Evolutionary conservation across 139 green algal species (phyloP), one percentile per base, ranked within the genome.

Genomic region (Volvox reticuliferus): DNA sequence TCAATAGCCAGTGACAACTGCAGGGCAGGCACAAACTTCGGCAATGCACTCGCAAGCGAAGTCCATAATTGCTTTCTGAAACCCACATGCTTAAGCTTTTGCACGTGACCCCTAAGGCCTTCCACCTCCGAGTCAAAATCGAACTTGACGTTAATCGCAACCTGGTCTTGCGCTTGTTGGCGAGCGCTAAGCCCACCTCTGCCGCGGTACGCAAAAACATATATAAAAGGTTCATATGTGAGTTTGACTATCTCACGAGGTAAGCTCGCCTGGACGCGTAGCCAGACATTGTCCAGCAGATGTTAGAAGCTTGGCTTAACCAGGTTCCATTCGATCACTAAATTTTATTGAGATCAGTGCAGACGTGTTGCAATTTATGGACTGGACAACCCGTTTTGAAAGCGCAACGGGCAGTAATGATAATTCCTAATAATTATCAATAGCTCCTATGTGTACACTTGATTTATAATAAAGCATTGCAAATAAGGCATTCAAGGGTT

Each of bases 91-190:
- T 93, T 93, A 13, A 93, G 82, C 80, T 88, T 86, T 32, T 89
- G 68, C 0, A 93, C 91, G 35, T 89, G 80, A 17, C 79, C 68
- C 22, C 87, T 82, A 0, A 93, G 55, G 21, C 71, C 86, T 16
- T 93, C 91, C 1, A 93, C 81, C 63, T 93, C 87, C 16, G 86
- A 87, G 22, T 93, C 91, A 68, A 93, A 91, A 73, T 93, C 91
- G 61, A 93, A 93, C 44, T 93, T 93, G 86, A 93, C 86, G 28
- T 89, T 55, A 37, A 93, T 93, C 35, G 85, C 65, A 18, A 93
- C 79, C 44, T 93, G 90, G 24, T 93, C 90, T 73, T 89, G 86
- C 2, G 32, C 28, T 82, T 67, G 81, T 55, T 63, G 78, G 26
- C 79, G 73, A 2, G 90, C 61, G 76, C 77, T 93, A 3, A 93